phyloP scores from a whole-genome alignment of 768 basidiomycete genomes.

The Arthromyces matolae region DNA sequence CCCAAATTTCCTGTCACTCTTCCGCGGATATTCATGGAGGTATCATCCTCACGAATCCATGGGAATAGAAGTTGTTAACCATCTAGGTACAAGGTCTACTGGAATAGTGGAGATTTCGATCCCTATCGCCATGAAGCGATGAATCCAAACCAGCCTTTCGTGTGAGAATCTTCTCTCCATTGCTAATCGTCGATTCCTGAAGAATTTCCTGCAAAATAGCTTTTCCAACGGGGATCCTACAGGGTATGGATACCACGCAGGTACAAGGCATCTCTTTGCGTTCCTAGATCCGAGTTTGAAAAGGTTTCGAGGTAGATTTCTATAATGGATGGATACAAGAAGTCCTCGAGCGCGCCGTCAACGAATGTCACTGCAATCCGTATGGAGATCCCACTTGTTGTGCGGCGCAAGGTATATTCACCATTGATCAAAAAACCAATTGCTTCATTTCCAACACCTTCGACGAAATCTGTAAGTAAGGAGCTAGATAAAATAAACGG shows the following conservation, averaged over 20 bases:
- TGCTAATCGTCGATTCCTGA: too few species aligned
- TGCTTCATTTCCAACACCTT: slow-evolving; percentile 34
- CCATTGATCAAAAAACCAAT: slow-evolving; percentile 24
- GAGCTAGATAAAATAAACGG: too few species aligned
- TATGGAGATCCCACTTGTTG: slow-evolving; percentile 26
- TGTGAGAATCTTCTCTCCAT: slow-evolving; percentile 22
- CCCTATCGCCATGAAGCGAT: slow-evolving; percentile 24
- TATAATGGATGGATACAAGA: slow-evolving; percentile 46
- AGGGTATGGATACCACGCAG: slow-evolving; percentile 40
- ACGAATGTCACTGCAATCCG: slow-evolving; percentile 37
- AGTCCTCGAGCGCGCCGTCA: slow-evolving; percentile 41
- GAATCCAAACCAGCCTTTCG: slow-evolving; percentile 32
- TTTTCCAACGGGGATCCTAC: slow-evolving; percentile 42
- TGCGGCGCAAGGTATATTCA: slow-evolving; percentile 29
- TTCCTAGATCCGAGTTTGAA: neutral
- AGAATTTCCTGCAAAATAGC: too few species aligned
- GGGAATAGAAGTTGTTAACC: neutral
- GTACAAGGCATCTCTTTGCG: slow-evolving; percentile 10
- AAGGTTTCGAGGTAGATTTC: slow-evolving; percentile 27
- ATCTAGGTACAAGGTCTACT: slow-evolving; percentile 24
- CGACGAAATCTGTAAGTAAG: slow-evolving; percentile 29
- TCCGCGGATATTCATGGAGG: slow-evolving; percentile 43
- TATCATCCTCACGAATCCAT: slow-evolving; percentile 1
- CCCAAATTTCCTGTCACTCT: slow-evolving; percentile 34
- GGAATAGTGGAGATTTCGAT: slow-evolving; percentile 23